Conservation (phyloP, 306 rosid species). For the Malus asiatica region DNA sequence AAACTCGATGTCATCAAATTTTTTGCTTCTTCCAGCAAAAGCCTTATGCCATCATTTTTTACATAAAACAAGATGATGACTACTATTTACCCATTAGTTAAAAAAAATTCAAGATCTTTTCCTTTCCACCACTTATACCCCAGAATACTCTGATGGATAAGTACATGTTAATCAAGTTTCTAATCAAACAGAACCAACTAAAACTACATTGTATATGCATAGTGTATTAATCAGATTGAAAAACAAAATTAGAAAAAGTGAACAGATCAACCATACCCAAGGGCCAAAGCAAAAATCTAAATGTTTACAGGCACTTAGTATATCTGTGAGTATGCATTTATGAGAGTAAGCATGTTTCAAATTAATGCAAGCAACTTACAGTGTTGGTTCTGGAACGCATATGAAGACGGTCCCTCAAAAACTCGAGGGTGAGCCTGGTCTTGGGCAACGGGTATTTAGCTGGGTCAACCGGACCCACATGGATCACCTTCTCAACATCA, state of each 20-base stretch:
- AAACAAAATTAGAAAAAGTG: background rate
- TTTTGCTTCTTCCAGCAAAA: no score
- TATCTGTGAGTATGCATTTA: background rate
- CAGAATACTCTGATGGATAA: background rate
- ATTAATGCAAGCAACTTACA: slow-evolving; percentile 20
- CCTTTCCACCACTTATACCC: background rate
- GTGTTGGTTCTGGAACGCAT: slow-evolving; percentile 89
- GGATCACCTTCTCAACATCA: slow-evolving; percentile 61
- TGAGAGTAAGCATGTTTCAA: background rate
- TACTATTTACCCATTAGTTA: background rate
- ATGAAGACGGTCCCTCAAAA: slow-evolving; percentile 72
- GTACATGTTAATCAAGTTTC: background rate
- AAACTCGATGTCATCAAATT: no score
- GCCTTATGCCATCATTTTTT: no score
- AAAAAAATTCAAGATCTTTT: background rate
- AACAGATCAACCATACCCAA: background rate
- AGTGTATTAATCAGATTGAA: background rate
- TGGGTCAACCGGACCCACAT: slow-evolving; percentile 83
- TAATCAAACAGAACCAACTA: background rate
- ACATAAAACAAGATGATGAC: background rate
- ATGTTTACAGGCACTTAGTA: background rate
- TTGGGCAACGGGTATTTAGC: slow-evolving; percentile 84
- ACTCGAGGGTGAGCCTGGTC: slow-evolving; percentile 66
- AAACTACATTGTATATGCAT: background rate
- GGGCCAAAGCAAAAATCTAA: background rate